Evolutionary conservation across 208 protist species (phyloP), one percentile per base, ranked within the genome.

Genomic region (Crithidia acanthocephali): DNA sequence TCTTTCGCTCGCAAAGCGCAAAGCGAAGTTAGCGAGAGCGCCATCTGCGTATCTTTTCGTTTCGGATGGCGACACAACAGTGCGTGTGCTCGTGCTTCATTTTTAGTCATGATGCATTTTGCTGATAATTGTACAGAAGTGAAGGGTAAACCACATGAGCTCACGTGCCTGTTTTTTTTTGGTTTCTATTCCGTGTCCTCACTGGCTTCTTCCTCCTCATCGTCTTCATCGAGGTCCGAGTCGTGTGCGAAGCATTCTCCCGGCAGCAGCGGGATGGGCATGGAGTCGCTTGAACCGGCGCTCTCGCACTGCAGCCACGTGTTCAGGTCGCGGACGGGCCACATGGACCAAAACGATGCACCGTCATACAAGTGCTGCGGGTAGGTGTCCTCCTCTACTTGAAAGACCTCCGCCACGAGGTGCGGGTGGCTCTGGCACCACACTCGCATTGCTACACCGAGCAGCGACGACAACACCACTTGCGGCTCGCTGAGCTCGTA

Each of bases 361-460:
- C 76, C 72, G 48, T 79, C 69, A 44, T 74, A 64, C 35, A 80
- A 23, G 40, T 60, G 62, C 56, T 40, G 28, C 18, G 76, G 65
- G n/a, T 62, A 57, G 15, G 53, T 61, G 51, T 67, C 71, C 16
- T 74, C 76, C 48, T 73, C 55, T 25, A 74, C 28, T 42, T 69
- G 48, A 60, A 74, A 48, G 32, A 86, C 76, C 45, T 74, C 45
- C 7, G 72, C 72, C 28, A 81, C 72, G 11, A 79, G 33, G 68
- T 81, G 75, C 20, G 71, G 71, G 67, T 81, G 65, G 8, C 15
- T 42, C 48, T 61, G 58, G 37, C 70, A 59, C 71, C 70, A 76
- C 35, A 81, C 72, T 11, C 68, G 72, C 76, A 81, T 76, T 52
- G 80, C 72, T 2, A 76, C 57, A 1, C 76, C 76, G 8, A 79